phyloP scores from a whole-genome alignment of 2,329 filamentous ascomycete species.

The Bretziella fagacearum region DNA sequence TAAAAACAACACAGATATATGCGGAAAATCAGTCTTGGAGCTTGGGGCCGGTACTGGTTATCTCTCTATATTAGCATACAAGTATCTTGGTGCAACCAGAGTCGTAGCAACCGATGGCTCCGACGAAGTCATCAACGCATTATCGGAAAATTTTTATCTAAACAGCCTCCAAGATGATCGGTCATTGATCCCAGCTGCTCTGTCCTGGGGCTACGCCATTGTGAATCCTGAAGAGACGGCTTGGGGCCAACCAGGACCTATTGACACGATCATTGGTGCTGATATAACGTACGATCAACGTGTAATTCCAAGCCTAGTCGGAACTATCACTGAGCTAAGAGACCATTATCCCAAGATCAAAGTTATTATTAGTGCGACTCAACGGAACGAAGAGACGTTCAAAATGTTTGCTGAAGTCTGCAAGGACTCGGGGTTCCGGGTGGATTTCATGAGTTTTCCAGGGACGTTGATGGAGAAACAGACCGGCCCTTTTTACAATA shows the following conservation, averaged over 20 bases:
- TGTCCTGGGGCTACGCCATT: conserved; percentile 48
- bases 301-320: conserved; percentile 45
- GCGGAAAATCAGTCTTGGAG: conserved; percentile 46
- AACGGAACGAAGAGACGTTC: conserved; percentile 55
- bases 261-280: conserved; percentile 55
- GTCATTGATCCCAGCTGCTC: conserved; percentile 14
- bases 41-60: conserved; percentile 64
- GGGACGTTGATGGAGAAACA: conserved; percentile 28
- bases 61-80: conserved; percentile 56
- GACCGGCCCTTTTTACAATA: conserved; percentile 47
- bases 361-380: conserved; percentile 51
- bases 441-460: conserved; percentile 28
- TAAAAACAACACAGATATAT: conserved; percentile 27
- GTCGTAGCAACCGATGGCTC: conserved; percentile 60
- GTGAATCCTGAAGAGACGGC: conserved; percentile 29
- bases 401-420: conserved; percentile 45
- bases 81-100: conserved; percentile 39
- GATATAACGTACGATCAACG: conserved; percentile 61
- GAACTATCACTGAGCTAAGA: conserved; percentile 46
- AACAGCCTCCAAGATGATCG: conserved; percentile 42
- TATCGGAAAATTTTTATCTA: conserved; percentile 51
- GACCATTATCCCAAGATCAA: conserved; percentile 35
- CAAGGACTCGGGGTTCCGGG: conserved; percentile 27
- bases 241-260: conserved; percentile 12
- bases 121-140: conserved; percentile 48